phyloP scores from a whole-genome alignment of 441 rosid genomes.

The Jatropha multifida region DNA sequence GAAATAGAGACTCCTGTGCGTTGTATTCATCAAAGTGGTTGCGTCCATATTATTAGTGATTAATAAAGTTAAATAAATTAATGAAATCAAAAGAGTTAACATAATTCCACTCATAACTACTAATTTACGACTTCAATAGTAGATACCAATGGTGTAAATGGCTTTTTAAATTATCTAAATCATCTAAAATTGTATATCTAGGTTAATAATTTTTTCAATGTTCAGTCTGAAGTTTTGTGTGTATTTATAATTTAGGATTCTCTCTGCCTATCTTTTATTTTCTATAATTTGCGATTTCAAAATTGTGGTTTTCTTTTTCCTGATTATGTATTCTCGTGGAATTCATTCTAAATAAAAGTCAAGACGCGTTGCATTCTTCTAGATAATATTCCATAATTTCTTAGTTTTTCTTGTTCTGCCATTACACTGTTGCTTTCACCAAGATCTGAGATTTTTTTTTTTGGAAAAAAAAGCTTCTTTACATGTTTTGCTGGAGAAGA shows the following conservation, averaged over 20 bases:
- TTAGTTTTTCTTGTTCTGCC: too few relatives aligned
- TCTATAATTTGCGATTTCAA: neutral
- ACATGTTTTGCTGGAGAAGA: neutral
- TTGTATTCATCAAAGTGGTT: neutral
- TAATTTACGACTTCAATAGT: too few relatives aligned
- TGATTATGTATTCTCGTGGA: neutral
- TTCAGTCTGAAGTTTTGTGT: neutral
- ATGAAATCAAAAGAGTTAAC: neutral
- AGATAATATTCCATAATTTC: too few relatives aligned
- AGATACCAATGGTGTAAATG: too few relatives aligned
- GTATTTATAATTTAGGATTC: neutral
- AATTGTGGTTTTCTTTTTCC: neutral
- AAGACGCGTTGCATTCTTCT: too few relatives aligned
- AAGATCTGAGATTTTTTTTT: too few relatives aligned
- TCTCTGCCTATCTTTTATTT: neutral
- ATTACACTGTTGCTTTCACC: neutral
- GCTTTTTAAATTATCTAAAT: too few relatives aligned
- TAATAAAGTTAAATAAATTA: neutral
- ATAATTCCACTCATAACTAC: neutral
- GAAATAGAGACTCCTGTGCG: neutral
- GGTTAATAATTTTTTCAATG: neutral
- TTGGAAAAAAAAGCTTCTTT: too few relatives aligned
- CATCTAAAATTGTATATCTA: too few relatives aligned
- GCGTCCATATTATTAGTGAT: neutral
- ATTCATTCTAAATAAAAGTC: too few relatives aligned